phyloP scores from a whole-genome alignment of 1,139 yeast species.

The Yueomyces sp. region DNA sequence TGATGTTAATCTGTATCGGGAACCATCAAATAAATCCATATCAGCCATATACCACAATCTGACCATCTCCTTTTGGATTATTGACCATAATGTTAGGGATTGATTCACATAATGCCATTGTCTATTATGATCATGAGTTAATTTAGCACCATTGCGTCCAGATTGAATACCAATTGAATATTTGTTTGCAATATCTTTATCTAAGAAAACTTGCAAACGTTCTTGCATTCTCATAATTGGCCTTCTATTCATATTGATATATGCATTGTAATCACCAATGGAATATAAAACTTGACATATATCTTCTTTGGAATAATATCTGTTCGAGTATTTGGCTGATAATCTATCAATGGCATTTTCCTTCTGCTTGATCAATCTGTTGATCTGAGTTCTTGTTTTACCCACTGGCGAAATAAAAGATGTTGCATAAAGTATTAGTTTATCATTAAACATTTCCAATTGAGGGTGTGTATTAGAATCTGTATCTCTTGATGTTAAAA shows the following conservation, averaged over 20 bases:
- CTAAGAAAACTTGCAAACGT: constrained; percentile 37
- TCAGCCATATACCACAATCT: constrained; percentile 64
- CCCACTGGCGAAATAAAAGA: constrained; percentile 48
- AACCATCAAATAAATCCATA: constrained; percentile 43
- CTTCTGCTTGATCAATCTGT: constrained; percentile 44
- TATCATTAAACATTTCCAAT: constrained; percentile 36
- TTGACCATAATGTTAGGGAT: constrained; percentile 58
- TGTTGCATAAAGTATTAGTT: constrained; percentile 45
- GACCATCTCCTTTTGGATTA: constrained; percentile 62
- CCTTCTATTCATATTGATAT: constrained; percentile 49
- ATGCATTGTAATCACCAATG: constrained; percentile 62
- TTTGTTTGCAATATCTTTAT: constrained; percentile 27
- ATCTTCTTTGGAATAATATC: constrained; percentile 35
- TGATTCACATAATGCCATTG: constrained; percentile 62
- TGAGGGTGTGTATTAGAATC: constrained; percentile 29
- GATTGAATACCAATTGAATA: constrained; percentile 48
- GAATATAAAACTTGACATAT: constrained; percentile 57
- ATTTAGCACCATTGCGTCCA: constrained; percentile 53
- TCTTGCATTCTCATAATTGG: constrained; percentile 51
- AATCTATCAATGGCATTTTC: constrained; percentile 50
- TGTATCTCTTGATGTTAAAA: constrained; percentile 27
- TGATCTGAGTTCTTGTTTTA: constrained; percentile 38
- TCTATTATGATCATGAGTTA: constrained; percentile 55
- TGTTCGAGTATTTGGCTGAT: constrained; percentile 25
- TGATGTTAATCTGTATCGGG: constrained; percentile 43